Base-by-base conservation (phyloP, 306 rosid species). In the Ochetophila trinervis region DNA sequence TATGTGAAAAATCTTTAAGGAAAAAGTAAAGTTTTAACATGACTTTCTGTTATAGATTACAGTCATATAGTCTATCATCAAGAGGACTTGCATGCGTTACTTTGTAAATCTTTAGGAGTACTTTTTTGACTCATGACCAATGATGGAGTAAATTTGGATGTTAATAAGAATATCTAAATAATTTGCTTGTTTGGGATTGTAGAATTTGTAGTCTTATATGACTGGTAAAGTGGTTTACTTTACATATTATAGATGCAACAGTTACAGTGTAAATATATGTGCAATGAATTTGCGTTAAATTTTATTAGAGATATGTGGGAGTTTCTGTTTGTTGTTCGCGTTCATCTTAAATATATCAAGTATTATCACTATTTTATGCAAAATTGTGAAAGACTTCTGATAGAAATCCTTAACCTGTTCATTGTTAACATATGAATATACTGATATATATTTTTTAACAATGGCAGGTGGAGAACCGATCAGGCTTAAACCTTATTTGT, bases 381-480 rank as follows among this genome's bases (percentile, higher is more conserved):
- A 45, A 51, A 49, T 23, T 18, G 37, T 18, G 49, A 65, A 65
- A 65, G 47, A 3, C 6, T 63, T 17, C 19, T 17, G 4, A 30
- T 4, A 21, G 16, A 8, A 16, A 63, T 18, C 15, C 44, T 8
- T 53, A 32, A 35, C 53, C 30, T 64, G 23, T 71, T 45, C 55
- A 7, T 50, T 36, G 45, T 10, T 8, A 3, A 40, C 2, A 40
- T 40, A 40, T 40, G 45, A 10, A 40, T 40, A 20, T 21, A 11
- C n/a, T 2, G 49, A 7, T n/a, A 3, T 56, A 10, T 20, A 32
- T 60, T 42, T 66, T 64, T 62, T 50, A 79, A 21, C 30, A 48
- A 51, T 76, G 74, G 77, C 88, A 92, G 98, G 96, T 89, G 75
- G 93, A 87, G 78, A 92, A 92, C 67, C 78, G 58, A 42, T 74